phyloP scores from a whole-genome alignment of 495 filamentous ascomycete genomes.

The Penicillium parvum region DNA sequence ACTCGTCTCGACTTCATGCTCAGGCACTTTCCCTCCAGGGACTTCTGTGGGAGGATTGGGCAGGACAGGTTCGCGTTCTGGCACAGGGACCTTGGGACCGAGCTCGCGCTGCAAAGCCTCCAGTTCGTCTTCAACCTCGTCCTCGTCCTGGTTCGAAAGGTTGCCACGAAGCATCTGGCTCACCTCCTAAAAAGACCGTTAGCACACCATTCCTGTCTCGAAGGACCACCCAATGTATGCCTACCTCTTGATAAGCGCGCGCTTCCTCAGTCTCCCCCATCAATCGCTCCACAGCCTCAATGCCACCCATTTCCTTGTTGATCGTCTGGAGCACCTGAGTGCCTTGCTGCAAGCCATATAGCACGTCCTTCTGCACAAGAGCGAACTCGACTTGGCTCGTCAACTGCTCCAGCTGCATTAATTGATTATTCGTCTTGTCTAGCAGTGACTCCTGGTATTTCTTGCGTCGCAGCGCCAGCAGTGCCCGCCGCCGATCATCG shows the following conservation, averaged over 20 bases:
- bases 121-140: conserved; percentile 95
- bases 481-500: conserved; percentile 72
- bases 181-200: conserved; percentile 58
- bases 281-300: conserved; percentile 87
- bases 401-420: conserved; percentile 81
- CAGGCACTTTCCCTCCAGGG: conserved; percentile 16
- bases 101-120: conserved; percentile 72
- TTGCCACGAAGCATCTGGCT: conserved; percentile 82
- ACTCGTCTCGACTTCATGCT: conserved; percentile 20
- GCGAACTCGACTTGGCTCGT: conserved; percentile 86
- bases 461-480: conserved; percentile 87
- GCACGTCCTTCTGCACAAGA: conserved; percentile 88
- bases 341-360: conserved; percentile 89
- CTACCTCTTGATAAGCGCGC: conserved; percentile 77
- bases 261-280: conserved; percentile 90
- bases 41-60: neutral
- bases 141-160: conserved; percentile 90
- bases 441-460: conserved; percentile 96
- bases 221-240: conserved; percentile 5
- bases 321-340: conserved; percentile 86
- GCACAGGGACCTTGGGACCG: conserved; percentile 27
- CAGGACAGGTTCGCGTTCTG: neutral
- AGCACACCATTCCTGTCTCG: neutral
- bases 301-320: conserved; percentile 90
- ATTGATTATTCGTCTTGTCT: conserved; percentile 82